Percentiles rank a stretch among this genome's conserved stretches.
Conservation (phyloP, 2,329 filamentous ascomycete species). For the Fusarium duplospermum region DNA sequence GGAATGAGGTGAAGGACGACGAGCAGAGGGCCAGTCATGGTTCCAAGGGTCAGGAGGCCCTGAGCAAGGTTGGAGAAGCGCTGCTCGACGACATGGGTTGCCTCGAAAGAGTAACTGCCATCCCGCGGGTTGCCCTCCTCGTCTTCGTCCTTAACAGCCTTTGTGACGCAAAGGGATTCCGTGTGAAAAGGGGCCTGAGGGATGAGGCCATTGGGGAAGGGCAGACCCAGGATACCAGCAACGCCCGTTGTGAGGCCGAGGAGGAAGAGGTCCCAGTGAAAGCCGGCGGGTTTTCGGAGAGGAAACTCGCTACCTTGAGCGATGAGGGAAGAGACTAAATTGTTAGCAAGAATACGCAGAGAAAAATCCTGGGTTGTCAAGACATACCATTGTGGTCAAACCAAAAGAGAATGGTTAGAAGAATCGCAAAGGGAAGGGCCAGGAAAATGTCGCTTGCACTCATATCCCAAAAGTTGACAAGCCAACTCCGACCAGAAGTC, state of each 20-base stretch:
- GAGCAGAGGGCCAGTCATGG: conserved; percentile 81
- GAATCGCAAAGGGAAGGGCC: conserved; percentile 85
- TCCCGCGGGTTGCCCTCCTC: conserved; percentile 64
- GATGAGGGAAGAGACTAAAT: conserved; percentile 78
- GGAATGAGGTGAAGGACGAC: conserved; percentile 81
- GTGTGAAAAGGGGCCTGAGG: conserved; percentile 88
- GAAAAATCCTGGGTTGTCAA: neutral
- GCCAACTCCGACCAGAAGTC: conserved; percentile 78
- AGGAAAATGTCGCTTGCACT: conserved; percentile 79
- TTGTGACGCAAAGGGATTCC: conserved; percentile 79
- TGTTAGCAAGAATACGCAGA: neutral
- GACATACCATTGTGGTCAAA: conserved; percentile 85
- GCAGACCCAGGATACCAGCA: conserved; percentile 80
- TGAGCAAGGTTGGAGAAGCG: conserved; percentile 82
- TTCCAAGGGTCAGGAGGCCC: conserved; percentile 80
- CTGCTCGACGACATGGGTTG: conserved; percentile 79
- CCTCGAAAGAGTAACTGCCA: conserved; percentile 63
- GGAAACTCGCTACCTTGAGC: conserved; percentile 87
- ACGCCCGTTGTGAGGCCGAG: conserved; percentile 82
- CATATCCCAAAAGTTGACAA: conserved; percentile 86
- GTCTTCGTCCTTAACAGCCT: conserved; percentile 62
- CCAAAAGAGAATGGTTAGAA: conserved; percentile 88
- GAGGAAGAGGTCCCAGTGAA: conserved; percentile 88
- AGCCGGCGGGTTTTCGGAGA: conserved; percentile 82
- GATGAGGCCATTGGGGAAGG: conserved; percentile 86